Evolutionary conservation across 441 rosid genomes (phyloP).

Genomic region (Kokia cookei): DNA sequence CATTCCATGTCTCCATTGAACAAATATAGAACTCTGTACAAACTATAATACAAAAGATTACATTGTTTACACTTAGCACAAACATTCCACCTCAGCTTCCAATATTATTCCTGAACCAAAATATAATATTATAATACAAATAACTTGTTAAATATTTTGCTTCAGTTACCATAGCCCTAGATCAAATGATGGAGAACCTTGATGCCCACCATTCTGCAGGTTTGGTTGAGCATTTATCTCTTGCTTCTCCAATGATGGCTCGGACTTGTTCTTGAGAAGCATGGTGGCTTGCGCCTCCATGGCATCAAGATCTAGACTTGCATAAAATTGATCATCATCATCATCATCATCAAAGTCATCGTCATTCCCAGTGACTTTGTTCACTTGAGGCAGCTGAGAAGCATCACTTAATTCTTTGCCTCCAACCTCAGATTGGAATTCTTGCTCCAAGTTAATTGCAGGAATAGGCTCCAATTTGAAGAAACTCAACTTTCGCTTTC

Average conservation of each 20-base stretch:
- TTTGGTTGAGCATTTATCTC: constrained; percentile 17
- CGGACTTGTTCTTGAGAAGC: constrained; percentile 44
- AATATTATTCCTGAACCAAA: background rate
- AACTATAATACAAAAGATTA: background rate
- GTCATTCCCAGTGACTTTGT: constrained; percentile 12
- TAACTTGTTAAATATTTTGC: background rate
- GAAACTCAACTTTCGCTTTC: constrained; percentile 53
- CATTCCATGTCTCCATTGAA: background rate
- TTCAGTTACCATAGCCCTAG: constrained; percentile 62
- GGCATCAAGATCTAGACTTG: constrained; percentile 73
- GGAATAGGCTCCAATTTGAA: constrained; percentile 37
- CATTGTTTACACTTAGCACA: background rate
- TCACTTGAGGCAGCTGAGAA: constrained; percentile 16
- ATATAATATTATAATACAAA: background rate
- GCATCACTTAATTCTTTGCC: constrained; percentile 15
- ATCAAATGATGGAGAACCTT: constrained; percentile 74
- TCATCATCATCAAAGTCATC: constrained; percentile 44
- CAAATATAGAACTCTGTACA: background rate
- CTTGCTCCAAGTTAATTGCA: constrained; percentile 52
- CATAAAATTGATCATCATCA: constrained; percentile 54
- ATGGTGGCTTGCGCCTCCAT: constrained; percentile 76
- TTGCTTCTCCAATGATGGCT: constrained; percentile 22
- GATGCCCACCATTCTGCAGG: constrained; percentile 16
- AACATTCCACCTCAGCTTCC: background rate
- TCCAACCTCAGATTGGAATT: constrained; percentile 27